Percentiles rank a stretch among this genome's conserved stretches.
phyloP scores from a whole-genome alignment of 352 stramenopile genomes.

The Phytophthora pisi region DNA sequence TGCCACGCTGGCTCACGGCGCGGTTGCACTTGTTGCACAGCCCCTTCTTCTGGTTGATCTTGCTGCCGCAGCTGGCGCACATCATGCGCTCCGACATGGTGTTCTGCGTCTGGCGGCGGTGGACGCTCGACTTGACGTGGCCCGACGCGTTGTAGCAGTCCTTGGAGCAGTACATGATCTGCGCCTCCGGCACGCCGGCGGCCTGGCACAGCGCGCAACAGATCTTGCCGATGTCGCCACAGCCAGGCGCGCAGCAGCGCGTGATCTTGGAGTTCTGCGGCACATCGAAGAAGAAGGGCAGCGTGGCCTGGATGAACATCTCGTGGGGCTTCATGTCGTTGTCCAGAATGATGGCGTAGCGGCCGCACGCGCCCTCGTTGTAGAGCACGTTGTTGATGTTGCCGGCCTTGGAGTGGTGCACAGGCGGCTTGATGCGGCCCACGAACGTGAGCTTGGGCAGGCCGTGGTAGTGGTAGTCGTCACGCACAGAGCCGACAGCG shows the following conservation, averaged over 20 bases:
- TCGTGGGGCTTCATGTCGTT: conserved; percentile 86
- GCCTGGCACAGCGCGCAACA: conserved; percentile 71
- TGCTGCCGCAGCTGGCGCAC: conserved; percentile 63
- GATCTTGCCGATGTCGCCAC: conserved; percentile 76
- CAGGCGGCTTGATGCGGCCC: conserved; percentile 67
- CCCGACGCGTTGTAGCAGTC: conserved; percentile 77
- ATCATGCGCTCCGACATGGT: conserved; percentile 67
- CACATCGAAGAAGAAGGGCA: conserved; percentile 76
- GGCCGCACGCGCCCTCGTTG: conserved; percentile 73
- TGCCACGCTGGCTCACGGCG: conserved; percentile 39
- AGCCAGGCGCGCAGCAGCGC: conserved; percentile 62
- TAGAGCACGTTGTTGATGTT: conserved; percentile 89
- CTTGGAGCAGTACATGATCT: conserved; percentile 83
- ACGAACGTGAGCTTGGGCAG: conserved; percentile 69
- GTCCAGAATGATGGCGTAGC: conserved; percentile 80
- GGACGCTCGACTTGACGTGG: conserved; percentile 66
- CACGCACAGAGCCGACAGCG: conserved; percentile 66
- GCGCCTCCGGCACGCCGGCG: conserved; percentile 61
- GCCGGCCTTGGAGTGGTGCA: conserved; percentile 79
- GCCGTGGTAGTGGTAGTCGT: conserved; percentile 73
- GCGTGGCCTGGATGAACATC: conserved; percentile 75
- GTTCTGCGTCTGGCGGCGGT: conserved; percentile 75
- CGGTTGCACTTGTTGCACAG: conserved; percentile 69
- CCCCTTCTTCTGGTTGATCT: conserved; percentile 73
- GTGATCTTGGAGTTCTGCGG: conserved; percentile 74